Evolutionary conservation across 225 moss, liverwort and hornwort species (phyloP).

Genomic region (Takakia lepidozioides): DNA sequence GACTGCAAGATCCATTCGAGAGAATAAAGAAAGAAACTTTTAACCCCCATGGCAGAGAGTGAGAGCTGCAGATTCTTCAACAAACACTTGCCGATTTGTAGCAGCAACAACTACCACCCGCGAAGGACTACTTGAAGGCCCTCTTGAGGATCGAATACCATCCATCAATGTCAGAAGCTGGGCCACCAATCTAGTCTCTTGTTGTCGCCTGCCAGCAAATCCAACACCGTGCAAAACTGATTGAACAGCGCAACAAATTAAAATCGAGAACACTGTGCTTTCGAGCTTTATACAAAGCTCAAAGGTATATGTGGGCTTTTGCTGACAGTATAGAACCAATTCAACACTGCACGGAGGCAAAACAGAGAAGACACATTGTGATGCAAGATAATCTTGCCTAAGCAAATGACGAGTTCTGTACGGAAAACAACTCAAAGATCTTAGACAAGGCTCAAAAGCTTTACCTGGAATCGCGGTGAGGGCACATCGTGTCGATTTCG

Average conservation of each 20-base stretch:
- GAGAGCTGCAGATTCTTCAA: constrained; percentile 3
- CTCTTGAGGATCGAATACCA: constrained; percentile 47
- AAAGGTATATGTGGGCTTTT: too few relatives aligned
- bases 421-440: too few relatives aligned
- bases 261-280: background rate
- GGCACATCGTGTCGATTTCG: constrained; percentile 96
- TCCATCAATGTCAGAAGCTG: constrained; percentile 92
- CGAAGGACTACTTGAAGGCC: constrained; percentile 32
- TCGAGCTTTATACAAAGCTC: too few relatives aligned
- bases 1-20: background rate
- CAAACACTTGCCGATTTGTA: constrained; percentile 58
- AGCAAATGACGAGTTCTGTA: too few relatives aligned
- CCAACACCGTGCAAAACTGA: constrained; percentile 6
- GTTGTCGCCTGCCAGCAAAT: constrained; percentile 60
- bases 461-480: constrained; percentile 81
- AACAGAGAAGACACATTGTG: too few relatives aligned
- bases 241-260: background rate
- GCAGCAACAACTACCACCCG: constrained; percentile 88
- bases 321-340: too few relatives aligned
- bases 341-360: too few relatives aligned
- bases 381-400: too few relatives aligned
- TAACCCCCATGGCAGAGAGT: too few relatives aligned
- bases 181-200: constrained; percentile 76
- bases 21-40: too few relatives aligned
- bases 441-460: too few relatives aligned